phyloP scores from a whole-genome alignment of 1,284 basidiomycete genomes.

The Hemileia vastatrix region DNA sequence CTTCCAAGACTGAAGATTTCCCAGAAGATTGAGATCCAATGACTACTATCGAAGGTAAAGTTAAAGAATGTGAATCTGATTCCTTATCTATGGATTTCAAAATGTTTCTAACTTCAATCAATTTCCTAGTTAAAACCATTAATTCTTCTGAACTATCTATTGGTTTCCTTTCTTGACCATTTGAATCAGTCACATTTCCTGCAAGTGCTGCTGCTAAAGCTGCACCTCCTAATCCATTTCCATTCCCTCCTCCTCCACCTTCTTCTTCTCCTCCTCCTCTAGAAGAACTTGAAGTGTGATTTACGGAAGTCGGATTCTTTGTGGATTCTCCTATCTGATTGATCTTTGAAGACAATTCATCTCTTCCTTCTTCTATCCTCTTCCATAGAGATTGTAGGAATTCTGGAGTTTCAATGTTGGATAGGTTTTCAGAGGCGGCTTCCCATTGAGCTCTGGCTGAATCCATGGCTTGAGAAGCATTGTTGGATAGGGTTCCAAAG shows the following conservation, averaged over 20 bases:
- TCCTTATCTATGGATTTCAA: conserved; percentile 40
- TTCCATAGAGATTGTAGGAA: conserved; percentile 4
- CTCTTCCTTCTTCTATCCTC: background rate
- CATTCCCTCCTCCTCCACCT: background rate
- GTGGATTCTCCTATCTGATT: background rate
- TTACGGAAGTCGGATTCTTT: no score
- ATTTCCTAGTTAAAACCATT: conserved; percentile 40
- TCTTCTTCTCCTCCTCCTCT: no score
- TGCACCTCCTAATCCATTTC: conserved; percentile 5
- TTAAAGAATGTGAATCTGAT: no score
- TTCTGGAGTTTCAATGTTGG: conserved; percentile 28
- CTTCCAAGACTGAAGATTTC: conserved; percentile 92
- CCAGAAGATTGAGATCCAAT: conserved; percentile 96
- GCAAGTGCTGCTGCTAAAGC: conserved; percentile 31
- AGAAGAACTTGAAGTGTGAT: no score
- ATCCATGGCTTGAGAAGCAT: conserved; percentile 30
- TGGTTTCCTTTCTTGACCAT: background rate
- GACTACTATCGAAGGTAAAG: conserved; percentile 85
- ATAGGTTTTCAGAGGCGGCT: conserved; percentile 26
- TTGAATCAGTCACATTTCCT: background rate
- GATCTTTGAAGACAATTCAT: background rate
- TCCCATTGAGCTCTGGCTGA: conserved; percentile 28
- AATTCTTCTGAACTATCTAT: conserved; percentile 34
- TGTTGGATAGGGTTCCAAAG: conserved; percentile 29
- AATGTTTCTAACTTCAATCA: conserved; percentile 43